These are phyloP conservation scores for Alopecurus myosuroides DNA, from an alignment of 176 grass and related monocot species.

Conservation along the genomic window DNA sequence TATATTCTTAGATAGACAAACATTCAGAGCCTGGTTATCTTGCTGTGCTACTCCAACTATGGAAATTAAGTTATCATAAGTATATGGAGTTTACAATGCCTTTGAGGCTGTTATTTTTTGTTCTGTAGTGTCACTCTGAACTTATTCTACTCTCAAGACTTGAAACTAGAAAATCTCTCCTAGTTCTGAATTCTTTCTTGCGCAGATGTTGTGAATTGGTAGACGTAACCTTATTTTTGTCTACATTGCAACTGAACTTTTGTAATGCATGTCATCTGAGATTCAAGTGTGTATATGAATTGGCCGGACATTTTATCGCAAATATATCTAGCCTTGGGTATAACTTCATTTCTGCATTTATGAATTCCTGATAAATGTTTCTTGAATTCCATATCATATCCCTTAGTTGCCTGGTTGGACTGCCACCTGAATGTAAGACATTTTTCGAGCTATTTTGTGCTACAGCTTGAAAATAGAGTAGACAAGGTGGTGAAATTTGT, in stretches of 20 bases:
- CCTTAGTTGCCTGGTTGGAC: neutral
- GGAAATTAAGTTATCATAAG: neutral
- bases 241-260: neutral
- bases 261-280: neutral
- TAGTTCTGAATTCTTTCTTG: conserved; percentile 1
- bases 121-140: neutral
- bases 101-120: neutral
- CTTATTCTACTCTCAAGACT: neutral
- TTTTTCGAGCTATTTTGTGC: neutral
- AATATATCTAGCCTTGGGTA: neutral
- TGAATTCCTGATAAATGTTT: neutral
- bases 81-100: neutral
- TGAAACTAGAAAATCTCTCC: too few species aligned
- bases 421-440: neutral
- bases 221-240: neutral
- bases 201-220: neutral
- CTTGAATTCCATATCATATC: neutral
- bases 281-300: neutral
- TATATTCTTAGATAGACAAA: neutral
- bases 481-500: neutral
- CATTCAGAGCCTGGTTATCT: neutral
- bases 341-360: neutral
- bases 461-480: neutral
- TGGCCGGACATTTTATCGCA: neutral
- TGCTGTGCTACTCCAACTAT: neutral